Conservation (phyloP, 805 yeast species). For the Cyberlindnera amylophila region DNA sequence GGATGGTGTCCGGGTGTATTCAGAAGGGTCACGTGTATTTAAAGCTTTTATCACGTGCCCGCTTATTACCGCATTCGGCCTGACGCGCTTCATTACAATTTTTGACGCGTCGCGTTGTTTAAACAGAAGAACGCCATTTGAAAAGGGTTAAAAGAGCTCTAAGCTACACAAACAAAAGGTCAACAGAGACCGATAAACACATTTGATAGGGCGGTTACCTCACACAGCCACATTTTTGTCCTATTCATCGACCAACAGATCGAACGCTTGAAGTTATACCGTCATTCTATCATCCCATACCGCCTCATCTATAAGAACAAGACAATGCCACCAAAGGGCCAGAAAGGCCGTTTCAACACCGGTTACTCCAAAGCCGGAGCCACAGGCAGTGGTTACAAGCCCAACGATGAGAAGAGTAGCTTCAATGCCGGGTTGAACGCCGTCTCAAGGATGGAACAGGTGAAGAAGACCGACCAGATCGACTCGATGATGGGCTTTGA, state of each 20-base stretch:
- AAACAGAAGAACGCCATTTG: no score
- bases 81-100: no score
- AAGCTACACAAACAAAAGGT: no score
- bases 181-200: no score
- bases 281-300: background rate
- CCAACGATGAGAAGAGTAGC: constrained; percentile 33
- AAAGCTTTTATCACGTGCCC: no score
- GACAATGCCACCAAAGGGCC: constrained; percentile 13
- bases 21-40: no score
- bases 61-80: no score
- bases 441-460: constrained; percentile 44
- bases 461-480: constrained; percentile 57
- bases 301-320: background rate
- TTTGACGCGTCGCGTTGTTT: background rate
- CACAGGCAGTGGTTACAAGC: constrained; percentile 15
- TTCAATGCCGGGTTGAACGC: constrained; percentile 24
- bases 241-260: no score
- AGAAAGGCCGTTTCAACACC: constrained; percentile 21
- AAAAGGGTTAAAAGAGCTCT: no score
- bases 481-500: constrained; percentile 89
- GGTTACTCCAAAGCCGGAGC: constrained; percentile 50
- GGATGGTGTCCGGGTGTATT: no score
- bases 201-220: no score
- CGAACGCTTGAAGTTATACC: background rate
- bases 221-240: no score